Base-by-base conservation (phyloP, 768 basidiomycete genomes). In the Royoungia palumana region DNA sequence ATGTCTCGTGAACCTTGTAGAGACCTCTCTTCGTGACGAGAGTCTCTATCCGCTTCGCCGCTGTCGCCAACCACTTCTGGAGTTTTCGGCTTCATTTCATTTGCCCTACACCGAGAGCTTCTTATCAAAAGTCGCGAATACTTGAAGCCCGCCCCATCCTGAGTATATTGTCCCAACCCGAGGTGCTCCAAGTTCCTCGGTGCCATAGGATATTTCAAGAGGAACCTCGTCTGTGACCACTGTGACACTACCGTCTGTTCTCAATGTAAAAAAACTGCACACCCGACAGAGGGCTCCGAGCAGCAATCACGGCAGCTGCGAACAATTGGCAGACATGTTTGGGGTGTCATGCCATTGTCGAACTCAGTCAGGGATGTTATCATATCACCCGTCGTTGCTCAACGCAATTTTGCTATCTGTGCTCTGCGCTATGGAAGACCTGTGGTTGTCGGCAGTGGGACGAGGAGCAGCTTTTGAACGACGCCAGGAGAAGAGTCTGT, bases 381-480 rank as follows among this genome's bases (percentile, higher is more conserved):
- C 84, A 86, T 41, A 84, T 86, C 67, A 82, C 75, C 13, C 85
- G 83, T 51, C 71, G 64, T 0, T 72, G 70, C 47, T 45, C 50
- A 9, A 67, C 72, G 0, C 60, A 86, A 54, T 85, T 86, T 62
- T 86, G 84, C 56, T 85, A 87, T 58, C 41, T 81, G 9, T 88
- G 87, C 58, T 78, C 79, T 0, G 74, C 61, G 24, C 68, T 51
- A 10, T 88, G 85, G 85, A 85, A 81, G 65, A 73, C 65, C 0
- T 89, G 86, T 47, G 5, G 2, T 0, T 88, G 86, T 51, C 69
- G 69, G 0, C 81, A 82, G 38, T 87, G 84, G 83, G 83, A 87
- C 7, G 85, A 87, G 49, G 43, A 55, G 0, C 63, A 70, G 6
- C 62, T 78, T 10, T 3, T 64, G 13, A 12, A 52, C 25, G 62